These are phyloP conservation scores for Aureobasidium lini DNA, from an alignment of 2,329 filamentous ascomycete species.

Conservation along the genomic window DNA sequence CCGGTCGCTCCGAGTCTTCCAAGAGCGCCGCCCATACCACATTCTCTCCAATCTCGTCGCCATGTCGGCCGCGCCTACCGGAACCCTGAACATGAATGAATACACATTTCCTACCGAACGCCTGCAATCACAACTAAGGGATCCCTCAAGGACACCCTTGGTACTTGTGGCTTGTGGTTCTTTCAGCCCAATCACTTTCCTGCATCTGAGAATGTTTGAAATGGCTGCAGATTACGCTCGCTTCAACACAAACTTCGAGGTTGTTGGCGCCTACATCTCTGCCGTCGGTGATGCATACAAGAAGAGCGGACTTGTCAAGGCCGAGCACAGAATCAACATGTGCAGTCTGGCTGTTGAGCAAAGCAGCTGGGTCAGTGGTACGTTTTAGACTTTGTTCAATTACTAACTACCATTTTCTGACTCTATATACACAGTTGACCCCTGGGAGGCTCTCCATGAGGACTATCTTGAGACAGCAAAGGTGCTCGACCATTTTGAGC, in stretches of 20 bases:
- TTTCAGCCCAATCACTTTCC: constrained; percentile 43
- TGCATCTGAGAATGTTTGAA: constrained; percentile 81
- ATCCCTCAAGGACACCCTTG: constrained; percentile 52
- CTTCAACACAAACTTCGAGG: constrained; percentile 70
- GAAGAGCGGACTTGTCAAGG: constrained; percentile 68
- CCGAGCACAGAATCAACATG: constrained; percentile 74
- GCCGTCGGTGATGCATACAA: constrained; percentile 73
- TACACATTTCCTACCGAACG: constrained; percentile 58
- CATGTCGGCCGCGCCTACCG: constrained; percentile 10
- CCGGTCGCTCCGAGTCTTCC: not conserved
- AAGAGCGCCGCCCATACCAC: not conserved
- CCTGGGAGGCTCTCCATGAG: constrained; percentile 79
- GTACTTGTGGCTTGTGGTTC: constrained; percentile 63
- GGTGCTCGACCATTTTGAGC: constrained; percentile 83
- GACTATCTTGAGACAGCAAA: constrained; percentile 82
- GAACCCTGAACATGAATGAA: constrained; percentile 31
- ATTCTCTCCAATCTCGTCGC: constrained; percentile 11
- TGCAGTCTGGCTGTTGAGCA: constrained; percentile 73
- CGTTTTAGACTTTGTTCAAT: not conserved
- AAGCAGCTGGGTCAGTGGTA: constrained; percentile 62
- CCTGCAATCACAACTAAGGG: constrained; percentile 49
- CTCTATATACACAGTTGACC: constrained; percentile 53
- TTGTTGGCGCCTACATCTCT: constrained; percentile 77
- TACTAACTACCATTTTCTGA: not conserved
- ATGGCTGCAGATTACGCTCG: constrained; percentile 76